Evolutionary conservation across 2,329 filamentous ascomycete genomes (phyloP).

Genomic region (Claviceps digitariae): DNA sequence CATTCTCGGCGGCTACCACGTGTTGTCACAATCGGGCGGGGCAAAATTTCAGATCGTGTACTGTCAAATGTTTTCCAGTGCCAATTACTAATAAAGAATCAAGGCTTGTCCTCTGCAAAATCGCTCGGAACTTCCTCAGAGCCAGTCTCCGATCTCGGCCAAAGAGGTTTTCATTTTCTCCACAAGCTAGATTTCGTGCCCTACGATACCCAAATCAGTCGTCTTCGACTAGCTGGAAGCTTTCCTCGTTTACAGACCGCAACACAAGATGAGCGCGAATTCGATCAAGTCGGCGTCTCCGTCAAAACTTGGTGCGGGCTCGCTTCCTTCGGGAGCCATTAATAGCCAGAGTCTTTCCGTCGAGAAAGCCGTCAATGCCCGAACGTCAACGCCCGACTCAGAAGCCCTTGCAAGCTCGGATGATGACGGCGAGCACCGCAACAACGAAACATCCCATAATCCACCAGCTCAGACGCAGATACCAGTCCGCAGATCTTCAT

Average conservation of each 20-base stretch:
- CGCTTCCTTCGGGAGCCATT: conserved; percentile 31
- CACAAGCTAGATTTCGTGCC: neutral
- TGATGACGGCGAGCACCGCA: conserved; percentile 65
- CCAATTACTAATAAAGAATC: neutral
- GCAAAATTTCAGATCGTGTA: neutral
- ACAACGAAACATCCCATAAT: conserved; percentile 37
- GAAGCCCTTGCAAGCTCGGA: conserved; percentile 90
- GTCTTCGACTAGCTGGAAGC: neutral
- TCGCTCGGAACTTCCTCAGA: neutral
- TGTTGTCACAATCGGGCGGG: neutral
- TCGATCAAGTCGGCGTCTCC: conserved; percentile 35
- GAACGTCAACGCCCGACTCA: conserved; percentile 83
- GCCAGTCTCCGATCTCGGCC: neutral
- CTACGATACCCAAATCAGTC: no score
- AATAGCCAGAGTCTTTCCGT: conserved; percentile 52
- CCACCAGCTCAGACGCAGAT: conserved; percentile 34
- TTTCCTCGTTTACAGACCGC: neutral
- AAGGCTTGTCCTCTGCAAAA: neutral
- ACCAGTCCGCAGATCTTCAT: conserved; percentile 61
- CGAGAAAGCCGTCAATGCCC: conserved; percentile 59
- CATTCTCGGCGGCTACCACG: neutral
- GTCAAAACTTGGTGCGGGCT: conserved; percentile 37
- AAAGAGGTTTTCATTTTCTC: neutral
- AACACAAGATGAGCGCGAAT: conserved; percentile 35
- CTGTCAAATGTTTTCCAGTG: neutral